Evolutionary conservation across 495 filamentous ascomycete species (phyloP), one percentile per base, ranked within the genome.

Genomic region (Penicillium chermesinum): DNA sequence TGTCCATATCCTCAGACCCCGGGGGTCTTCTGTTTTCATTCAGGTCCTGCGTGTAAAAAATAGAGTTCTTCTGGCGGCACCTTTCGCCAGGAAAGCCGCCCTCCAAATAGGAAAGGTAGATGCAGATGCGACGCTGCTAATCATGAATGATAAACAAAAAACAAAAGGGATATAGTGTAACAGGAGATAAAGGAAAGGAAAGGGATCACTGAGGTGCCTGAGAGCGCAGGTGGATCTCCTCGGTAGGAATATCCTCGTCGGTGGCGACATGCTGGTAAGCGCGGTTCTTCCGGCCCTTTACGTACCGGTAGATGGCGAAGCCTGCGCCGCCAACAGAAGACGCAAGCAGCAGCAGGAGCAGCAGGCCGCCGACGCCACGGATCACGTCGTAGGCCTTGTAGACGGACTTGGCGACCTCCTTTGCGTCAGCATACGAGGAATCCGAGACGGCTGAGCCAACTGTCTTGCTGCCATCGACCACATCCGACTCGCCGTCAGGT

Each of bases 381-480:
- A 72, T 60, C 32, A 72, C 53, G 9, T 70, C 63, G 51, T 61
- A 67, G 10, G 69, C 69, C 54, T 57, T 59, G 50, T 49, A 55
- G 10, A 63, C 59, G 2, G 63, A 54, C 34, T 67, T 59, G 36
- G 66, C 64, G 5, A 62, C 62, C 34, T 64, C 62, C 33, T 69
- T 61, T 7, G 64, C 53, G 19, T 65, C 54, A 15, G 57, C 41
- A 41, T 59, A 55, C 1, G 52, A 25, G 16, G 40, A 44, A 16
- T 36, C 38, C 25, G 38, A 22, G 38, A 46, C 43, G 10, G 52
- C 41, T 10, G 41, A 30, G 15, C 22, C 16, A 10, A 18, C 41
- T 7, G n/a, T n/a, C n/a, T 14, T 43, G 5, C 33, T 51, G 30
- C 53, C 37, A 16, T 40, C 37, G n/a, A 41, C 15, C 12, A 30